Conservation (phyloP, 2,329 filamentous ascomycete genomes). For the Sporothrix phasma region DNA sequence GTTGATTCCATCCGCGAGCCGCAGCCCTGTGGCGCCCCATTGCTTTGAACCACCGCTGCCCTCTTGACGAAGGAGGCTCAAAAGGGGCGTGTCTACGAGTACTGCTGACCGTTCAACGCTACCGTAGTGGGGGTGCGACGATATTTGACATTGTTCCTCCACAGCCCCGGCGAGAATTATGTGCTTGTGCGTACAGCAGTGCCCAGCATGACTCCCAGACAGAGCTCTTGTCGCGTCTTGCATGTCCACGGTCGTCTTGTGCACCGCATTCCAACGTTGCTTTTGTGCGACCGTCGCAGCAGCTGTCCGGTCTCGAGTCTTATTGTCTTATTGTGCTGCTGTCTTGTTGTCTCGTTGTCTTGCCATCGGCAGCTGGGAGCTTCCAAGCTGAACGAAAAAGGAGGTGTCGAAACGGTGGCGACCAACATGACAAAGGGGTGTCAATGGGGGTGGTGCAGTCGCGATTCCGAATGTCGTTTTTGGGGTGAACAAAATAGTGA, state of each 20-base stretch:
- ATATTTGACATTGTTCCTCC: neutral
- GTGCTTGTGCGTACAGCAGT: neutral
- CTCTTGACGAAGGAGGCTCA: neutral
- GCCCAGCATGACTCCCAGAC: neutral
- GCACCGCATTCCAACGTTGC: neutral
- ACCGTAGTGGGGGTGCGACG: too few species aligned
- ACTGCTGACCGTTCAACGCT: too few species aligned
- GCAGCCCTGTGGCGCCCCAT: too few species aligned
- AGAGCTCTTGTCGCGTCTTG: neutral
- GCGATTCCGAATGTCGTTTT: neutral
- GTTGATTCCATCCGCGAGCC: neutral
- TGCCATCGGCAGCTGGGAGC: neutral
- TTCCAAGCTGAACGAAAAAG: neutral
- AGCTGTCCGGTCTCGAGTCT: too few species aligned
- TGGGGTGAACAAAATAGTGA: neutral
- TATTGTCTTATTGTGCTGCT: neutral
- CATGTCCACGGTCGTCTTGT: neutral
- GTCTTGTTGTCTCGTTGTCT: neutral
- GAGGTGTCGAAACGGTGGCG: neutral
- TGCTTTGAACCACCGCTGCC: neutral
- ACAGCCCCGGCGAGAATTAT: too few species aligned
- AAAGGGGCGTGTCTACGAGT: neutral
- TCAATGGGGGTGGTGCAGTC: too few species aligned
- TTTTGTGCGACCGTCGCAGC: neutral
- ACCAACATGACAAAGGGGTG: neutral